Evolutionary conservation across 164 flowering plant species (phyloP), one percentile per base, ranked within the genome.

Genomic region (Aristolochia fimbriata): DNA sequence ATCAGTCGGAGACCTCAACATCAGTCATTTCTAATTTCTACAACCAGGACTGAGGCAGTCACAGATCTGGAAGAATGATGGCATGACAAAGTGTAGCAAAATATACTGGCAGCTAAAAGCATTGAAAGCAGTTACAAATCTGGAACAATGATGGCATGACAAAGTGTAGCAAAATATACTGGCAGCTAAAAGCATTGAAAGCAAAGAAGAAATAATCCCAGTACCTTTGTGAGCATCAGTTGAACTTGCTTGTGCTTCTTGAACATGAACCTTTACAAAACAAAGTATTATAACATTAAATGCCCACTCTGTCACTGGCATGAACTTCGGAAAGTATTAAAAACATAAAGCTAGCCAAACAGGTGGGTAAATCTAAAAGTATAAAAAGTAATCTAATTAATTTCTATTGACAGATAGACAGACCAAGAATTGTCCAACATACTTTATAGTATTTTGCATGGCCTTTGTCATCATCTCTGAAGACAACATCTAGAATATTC

Each of bases 361-460:
- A 23, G 30, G 30, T 17, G 20, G 30, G 30, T 0, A 52, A 50
- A 22, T 21, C 21, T 37, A 7, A 25, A 15, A 33, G 51, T 14
- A 31, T 56, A n/a, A 11, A 6, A 37, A 16, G n/a, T 10, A 37
- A 37, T 6, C 43, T 37, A 10, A 6, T 37, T 37, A 37, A 37
- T 10, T 37, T 37, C 43, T 37, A 37, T 37, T 3, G 43, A 37
- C 12, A 37, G 43, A 37, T 7, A 37, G 43, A 37, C 30, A 2
- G 43, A 37, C 43, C 43, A 27, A 27, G 46, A 61, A 19, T 33
- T 31, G 49, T 13, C 7, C 43, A 65, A 71, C 92, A 83, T 80
- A 93, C 98, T 63, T 83, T 82, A 57, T 93, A 93, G 58, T 50
- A 84, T 43, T 69, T 73, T n/a, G 94, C 85, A 83, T 88, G 97